Conservation (phyloP, 257 asterid species). For the Cruciata laevipes region DNA sequence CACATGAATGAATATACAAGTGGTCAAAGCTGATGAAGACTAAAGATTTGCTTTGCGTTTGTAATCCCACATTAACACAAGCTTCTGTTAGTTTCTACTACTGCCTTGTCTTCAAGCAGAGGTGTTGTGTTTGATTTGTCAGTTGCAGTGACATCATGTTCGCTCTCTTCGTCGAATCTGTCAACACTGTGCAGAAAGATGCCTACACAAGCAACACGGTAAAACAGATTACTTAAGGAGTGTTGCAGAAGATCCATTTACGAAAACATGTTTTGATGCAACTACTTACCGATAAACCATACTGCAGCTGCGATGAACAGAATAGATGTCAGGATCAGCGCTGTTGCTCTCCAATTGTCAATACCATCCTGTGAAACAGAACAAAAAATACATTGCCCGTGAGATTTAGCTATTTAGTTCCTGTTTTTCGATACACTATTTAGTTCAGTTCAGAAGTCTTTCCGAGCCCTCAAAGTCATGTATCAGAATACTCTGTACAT, state of each 20-base stretch:
- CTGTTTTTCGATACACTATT: too few species aligned
- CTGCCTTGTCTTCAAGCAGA: constrained; percentile 49
- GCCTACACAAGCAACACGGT: constrained; percentile 34
- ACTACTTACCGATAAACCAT: constrained; percentile 65
- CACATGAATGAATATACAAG: constrained; percentile 12
- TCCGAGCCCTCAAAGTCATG: background rate
- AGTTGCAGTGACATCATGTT: constrained; percentile 21
- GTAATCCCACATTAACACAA: background rate
- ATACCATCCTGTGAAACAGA: constrained; percentile 57
- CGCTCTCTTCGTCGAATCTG: constrained; percentile 57
- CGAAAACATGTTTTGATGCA: background rate
- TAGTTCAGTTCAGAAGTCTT: too few species aligned
- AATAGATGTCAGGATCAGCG: constrained; percentile 68
- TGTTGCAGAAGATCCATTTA: background rate
- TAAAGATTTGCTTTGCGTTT: background rate
- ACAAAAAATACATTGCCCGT: background rate
- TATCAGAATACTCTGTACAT: background rate
- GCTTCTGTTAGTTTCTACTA: constrained; percentile 24
- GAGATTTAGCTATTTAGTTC: background rate
- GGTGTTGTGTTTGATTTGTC: constrained; percentile 50
- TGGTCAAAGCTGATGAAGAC: background rate
- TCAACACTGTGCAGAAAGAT: constrained; percentile 66
- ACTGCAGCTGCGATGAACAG: constrained; percentile 64
- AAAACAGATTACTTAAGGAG: background rate
- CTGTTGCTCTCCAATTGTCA: constrained; percentile 79